Evolutionary conservation across 2,329 filamentous ascomycete species (phyloP), one percentile per base, ranked within the genome.

Genomic region (Penicillium sp.): DNA sequence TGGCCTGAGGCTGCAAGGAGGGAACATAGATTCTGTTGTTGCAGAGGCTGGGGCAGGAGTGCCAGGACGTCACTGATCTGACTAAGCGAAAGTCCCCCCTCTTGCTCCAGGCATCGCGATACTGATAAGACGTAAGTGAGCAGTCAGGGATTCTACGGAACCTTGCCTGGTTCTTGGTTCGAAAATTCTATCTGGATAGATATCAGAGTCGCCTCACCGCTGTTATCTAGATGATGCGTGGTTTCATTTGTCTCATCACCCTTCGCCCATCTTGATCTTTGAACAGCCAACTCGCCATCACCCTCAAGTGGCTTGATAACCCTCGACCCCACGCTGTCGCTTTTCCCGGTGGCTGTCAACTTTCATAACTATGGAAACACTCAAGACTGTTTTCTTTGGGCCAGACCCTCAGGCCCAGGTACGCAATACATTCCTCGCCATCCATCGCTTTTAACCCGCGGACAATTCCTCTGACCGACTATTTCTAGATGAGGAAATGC

Each of bases 371-470:
- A 98, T 98, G 95, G 92, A 98, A 81, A 86, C 90, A 45, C 83
- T 98, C 74, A 91, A 88, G 76, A 83, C 89, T 60, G 87, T 97
- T 71, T 94, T 98, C 79, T 92, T 88, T 77, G 94, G 92, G 78
- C 94, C 95, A 39, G 93, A 96, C 73, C 95, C 95, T 47, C 90
- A 96, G 77, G 90, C 90, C 64, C 94, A 99, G 84, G 94, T 96
- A 82, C 67, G 82, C 51, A 41, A 41, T 12, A 22, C 52, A 34
- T 41, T 54, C 54, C 22, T 53, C 25, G n/a, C 22, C 42, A 35
- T 11, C 25, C 2, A n/a, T 35, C 15, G 20, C 28, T n/a, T 17
- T 37, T 15, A 55, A 31, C 6, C 22, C 11, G 45, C 45, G 17
- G 22, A 12, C 20, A 50, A 28, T 43, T 11, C 43, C 14, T 57